These are phyloP conservation scores for Erythrobasidium yunnanense DNA, from an alignment of 768 basidiomycete species.

Conservation along the genomic window DNA sequence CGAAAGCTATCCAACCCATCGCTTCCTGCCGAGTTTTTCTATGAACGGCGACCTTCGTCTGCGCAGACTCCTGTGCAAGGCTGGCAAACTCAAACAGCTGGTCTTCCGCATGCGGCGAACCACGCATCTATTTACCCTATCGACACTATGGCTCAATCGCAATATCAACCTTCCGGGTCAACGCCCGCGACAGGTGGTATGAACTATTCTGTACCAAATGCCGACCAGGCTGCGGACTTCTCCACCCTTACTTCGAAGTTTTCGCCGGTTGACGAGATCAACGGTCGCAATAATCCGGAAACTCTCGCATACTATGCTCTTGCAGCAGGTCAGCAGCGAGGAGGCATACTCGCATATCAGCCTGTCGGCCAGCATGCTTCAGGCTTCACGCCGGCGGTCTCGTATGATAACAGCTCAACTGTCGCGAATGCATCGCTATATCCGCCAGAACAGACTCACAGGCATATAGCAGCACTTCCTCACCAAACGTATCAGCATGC, in stretches of 20 bases:
- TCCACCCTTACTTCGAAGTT: not conserved
- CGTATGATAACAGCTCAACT: no score
- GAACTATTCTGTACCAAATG: not conserved
- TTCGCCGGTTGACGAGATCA: not conserved
- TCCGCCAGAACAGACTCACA: no score
- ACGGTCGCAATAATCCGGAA: not conserved
- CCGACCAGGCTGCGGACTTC: not conserved
- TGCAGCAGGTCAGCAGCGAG: conserved; percentile 18
- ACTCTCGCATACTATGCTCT: conserved; percentile 21
- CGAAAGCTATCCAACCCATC: not conserved
- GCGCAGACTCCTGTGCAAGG: no score
- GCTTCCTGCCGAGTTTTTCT: not conserved
- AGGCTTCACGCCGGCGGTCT: no score
- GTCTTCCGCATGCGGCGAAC: no score
- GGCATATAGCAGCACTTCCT: not conserved
- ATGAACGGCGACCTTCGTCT: not conserved
- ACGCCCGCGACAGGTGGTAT: not conserved
- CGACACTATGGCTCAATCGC: no score
- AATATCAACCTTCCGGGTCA: no score
- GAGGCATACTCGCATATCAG: conserved; percentile 15
- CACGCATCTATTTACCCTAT: no score
- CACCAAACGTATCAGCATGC: no score
- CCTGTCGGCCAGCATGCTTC: not conserved
- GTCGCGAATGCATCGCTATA: no score
- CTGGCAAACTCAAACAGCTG: no score